Evolutionary conservation across 2,329 filamentous ascomycete genomes (phyloP), one percentile per base, ranked within the genome.

Genomic region (Fusarium mexicanum): DNA sequence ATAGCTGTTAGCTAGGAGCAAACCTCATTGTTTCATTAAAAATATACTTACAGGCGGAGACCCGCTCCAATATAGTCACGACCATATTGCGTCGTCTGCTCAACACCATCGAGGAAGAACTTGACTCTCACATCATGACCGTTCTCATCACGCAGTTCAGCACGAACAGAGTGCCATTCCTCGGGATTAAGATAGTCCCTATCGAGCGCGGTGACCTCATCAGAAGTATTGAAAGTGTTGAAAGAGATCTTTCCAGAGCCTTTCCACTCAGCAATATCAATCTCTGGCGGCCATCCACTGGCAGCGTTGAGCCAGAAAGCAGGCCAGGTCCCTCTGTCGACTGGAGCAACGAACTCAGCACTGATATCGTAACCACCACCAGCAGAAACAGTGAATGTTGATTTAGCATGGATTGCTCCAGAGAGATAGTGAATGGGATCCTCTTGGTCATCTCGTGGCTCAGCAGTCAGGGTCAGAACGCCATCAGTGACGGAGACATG

Each of bases 241-340:
- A 74, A 74, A 3, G 72, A 74, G 16, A 74, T 74, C 57, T 74
- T 74, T 3, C 72, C 72, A 16, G 44, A 61, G 14, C 72, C 72
- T 17, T 74, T 74, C 71, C 72, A 74, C 35, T 74, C 72, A 1
- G 72, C 72, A 33, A 75, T 64, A 53, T 74, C 72, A 24, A 74
- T 74, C 61, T 74, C 72, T 3, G 72, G 72, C 1, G 72, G 72
- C 72, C 72, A 74, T 16, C 72, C 72, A 0, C 60, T 72, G 0
- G 72, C 72, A 0, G 72, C 72, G n/a, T 74, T 74, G 22, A 74
- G 57, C 72, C 72, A 74, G n/a, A 74, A 75, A 22, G 72, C 72
- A 4, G 72, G 72, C 72, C 68, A 74, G 0, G 68, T 72, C 11
- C 72, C 72, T 29, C 9, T 37, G 8, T 31, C 64, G 1, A 74